These are phyloP conservation scores for Ustilago tritici DNA, from an alignment of 1,284 basidiomycete genomes.

Conservation along the genomic window DNA sequence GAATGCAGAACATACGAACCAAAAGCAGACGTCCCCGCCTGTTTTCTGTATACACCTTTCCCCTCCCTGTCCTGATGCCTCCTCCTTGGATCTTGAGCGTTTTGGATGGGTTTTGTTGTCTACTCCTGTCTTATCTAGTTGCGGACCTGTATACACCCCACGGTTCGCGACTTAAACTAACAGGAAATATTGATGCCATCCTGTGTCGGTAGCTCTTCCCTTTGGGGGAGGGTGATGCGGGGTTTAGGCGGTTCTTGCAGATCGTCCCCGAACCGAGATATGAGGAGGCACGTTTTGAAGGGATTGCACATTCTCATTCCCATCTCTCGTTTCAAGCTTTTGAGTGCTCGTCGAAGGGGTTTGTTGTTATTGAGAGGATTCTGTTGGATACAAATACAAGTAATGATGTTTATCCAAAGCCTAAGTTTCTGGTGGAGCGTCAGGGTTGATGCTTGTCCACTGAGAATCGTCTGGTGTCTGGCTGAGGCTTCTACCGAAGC, in stretches of 20 bases:
- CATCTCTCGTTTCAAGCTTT: neutral
- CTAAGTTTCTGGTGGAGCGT: constrained; percentile 16
- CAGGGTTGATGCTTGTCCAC: constrained; percentile 28
- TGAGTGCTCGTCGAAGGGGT: neutral
- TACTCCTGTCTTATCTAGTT: constrained; percentile 53
- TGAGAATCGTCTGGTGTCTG: constrained; percentile 24
- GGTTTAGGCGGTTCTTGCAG: constrained; percentile 54
- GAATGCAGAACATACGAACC: constrained; percentile 48
- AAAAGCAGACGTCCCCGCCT: neutral
- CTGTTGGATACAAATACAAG: constrained; percentile 23
- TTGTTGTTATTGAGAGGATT: neutral
- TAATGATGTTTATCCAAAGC: neutral
- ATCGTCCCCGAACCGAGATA: constrained; percentile 47
- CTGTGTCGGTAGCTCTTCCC: neutral
- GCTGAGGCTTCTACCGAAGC: constrained; percentile 24
- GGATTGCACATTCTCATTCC: constrained; percentile 43
- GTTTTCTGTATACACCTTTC: neutral
- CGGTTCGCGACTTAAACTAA: constrained; percentile 59
- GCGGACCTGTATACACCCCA: constrained; percentile 30
- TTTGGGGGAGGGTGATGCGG: neutral
- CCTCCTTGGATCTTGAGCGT: neutral
- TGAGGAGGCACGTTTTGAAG: constrained; percentile 62
- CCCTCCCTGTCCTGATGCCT: neutral
- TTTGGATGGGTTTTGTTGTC: neutral
- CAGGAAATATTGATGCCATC: constrained; percentile 47